Base-by-base conservation (phyloP, 2,329 filamentous ascomycete genomes). In the Rugonectria rugulosa region DNA sequence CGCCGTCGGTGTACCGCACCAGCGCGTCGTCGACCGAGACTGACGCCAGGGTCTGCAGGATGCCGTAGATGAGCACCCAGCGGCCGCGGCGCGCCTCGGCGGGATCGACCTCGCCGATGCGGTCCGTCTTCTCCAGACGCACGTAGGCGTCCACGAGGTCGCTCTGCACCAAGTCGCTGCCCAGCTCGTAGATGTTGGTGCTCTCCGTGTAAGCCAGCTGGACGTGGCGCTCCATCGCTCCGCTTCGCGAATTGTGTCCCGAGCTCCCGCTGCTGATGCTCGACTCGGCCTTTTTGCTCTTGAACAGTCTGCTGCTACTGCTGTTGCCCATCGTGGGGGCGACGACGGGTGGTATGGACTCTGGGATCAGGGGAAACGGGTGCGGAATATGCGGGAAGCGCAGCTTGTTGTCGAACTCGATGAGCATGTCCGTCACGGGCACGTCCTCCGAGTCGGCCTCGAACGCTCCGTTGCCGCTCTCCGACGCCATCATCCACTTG, bases 311-410 rank as follows among this genome's bases (percentile, higher is more conserved):
- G 29, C 41, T 10, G 57, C 48, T 20, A 17, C 57, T 12, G 32
- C 47, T 17, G n/a, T 42, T 40, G 8, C 41, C 37, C 5, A n/a
- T 10, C 6, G 53, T 7, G 2, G 32, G 29, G 15, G 45, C 37
- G 5, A 61, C 36, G 9, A 60, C 61, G 0, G 75, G 70, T 2
- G 75, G 70, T 26, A 79, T 77, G 0, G 80, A 79, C 37, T 82
- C 77, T 2, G 88, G 88, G 3, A 89, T 77, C 1, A 89, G 72
- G 1, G 88, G 86, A 60, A 87, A 89, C 0, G 88, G 87, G 55
- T 88, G 82, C 1, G 88, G 83, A 38, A 90, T 84, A 57, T 89
- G 86, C 4, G 87, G 87, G 66, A 84, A 88, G 7, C 81, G 79
- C 61, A 84, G 76, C 46, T 78, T 79, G 57, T 83, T 87, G 71